A percentile compares a stretch with the other conserved stretches of the same genome.
phyloP scores from a whole-genome alignment of 768 basidiomycete species.

The Paxillus ammoniavirescens region DNA sequence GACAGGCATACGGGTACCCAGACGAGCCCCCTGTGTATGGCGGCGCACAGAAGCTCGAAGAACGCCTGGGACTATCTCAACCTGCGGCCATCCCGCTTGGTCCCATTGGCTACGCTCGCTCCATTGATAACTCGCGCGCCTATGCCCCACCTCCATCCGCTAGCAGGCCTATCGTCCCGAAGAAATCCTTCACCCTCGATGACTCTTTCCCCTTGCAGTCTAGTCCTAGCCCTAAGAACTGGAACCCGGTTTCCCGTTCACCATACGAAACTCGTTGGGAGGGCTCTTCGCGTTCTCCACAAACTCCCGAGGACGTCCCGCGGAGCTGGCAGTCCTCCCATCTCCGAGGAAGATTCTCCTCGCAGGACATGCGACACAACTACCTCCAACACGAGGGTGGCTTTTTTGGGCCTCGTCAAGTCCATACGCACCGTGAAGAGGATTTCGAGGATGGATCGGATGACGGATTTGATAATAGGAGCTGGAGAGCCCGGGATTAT shows the following conservation, averaged over 20 bases:
- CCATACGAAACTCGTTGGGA: constrained; percentile 30
- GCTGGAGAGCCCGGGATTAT: constrained; percentile 30
- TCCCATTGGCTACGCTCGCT: constrained; percentile 13
- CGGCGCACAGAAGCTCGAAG: constrained; percentile 14
- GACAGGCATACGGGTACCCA: constrained; percentile 9
- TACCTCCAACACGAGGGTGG: constrained; percentile 20
- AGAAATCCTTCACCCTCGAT: constrained; percentile 27
- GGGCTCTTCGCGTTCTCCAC: constrained; percentile 27
- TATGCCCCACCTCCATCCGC: constrained; percentile 27
- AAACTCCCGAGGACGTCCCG: constrained; percentile 26
- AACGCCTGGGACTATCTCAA: constrained; percentile 13
- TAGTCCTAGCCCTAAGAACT: constrained; percentile 20
- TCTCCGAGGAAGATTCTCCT: constrained; percentile 24
- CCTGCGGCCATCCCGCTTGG: constrained; percentile 10
- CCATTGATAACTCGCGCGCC: constrained; percentile 12
- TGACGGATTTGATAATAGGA: constrained; percentile 30
- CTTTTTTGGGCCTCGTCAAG: constrained; percentile 12
- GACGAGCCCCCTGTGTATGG: constrained; percentile 24
- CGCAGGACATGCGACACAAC: constrained; percentile 30
- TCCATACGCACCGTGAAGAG: constrained; percentile 29
- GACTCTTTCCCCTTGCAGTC: constrained; percentile 20
- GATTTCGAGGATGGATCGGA: constrained; percentile 29
- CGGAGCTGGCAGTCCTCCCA: constrained; percentile 32
- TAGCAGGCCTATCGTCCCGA: constrained; percentile 31
- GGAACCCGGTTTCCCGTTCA: constrained; percentile 20